Percentiles rank a stretch among this genome's conserved stretches.
These are phyloP conservation scores for Ogataea corticis DNA, from an alignment of 805 yeast species.

Conservation along the genomic window DNA sequence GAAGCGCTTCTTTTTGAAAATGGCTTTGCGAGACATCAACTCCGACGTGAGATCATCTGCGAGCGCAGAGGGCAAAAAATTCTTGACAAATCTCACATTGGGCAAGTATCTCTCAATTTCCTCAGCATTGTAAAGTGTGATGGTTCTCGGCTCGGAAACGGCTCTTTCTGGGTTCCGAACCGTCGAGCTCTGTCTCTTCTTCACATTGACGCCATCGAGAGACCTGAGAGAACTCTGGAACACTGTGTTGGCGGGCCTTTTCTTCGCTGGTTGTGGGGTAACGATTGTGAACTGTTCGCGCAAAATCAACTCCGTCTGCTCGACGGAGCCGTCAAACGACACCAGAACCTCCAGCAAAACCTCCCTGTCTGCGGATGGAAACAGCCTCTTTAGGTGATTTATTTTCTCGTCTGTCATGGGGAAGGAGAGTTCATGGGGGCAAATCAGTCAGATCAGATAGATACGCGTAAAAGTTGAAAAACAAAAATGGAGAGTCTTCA, in stretches of 20 bases:
- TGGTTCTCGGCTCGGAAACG: constrained; percentile 8
- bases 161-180: neutral
- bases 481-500: no score
- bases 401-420: constrained; percentile 38
- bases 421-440: neutral
- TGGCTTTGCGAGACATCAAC: constrained; percentile 41
- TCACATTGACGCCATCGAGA: neutral
- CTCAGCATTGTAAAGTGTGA: constrained; percentile 47
- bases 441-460: neutral
- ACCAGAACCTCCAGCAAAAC: constrained; percentile 51
- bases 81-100: constrained; percentile 48
- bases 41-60: constrained; percentile 47
- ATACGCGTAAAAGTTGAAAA: no score
- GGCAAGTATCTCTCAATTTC: constrained; percentile 52
- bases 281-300: constrained; percentile 32
- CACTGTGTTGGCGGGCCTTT: neutral
- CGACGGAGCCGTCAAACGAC: constrained; percentile 54
- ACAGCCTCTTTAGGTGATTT: constrained; percentile 34
- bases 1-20: constrained; percentile 48
- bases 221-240: neutral
- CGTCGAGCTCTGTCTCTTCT: neutral
- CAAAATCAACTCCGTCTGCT: constrained; percentile 41
- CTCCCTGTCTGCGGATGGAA: constrained; percentile 44
- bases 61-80: constrained; percentile 51
- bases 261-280: constrained; percentile 2